phyloP scores from a whole-genome alignment of 768 basidiomycete genomes.

The Calocybe indica region DNA sequence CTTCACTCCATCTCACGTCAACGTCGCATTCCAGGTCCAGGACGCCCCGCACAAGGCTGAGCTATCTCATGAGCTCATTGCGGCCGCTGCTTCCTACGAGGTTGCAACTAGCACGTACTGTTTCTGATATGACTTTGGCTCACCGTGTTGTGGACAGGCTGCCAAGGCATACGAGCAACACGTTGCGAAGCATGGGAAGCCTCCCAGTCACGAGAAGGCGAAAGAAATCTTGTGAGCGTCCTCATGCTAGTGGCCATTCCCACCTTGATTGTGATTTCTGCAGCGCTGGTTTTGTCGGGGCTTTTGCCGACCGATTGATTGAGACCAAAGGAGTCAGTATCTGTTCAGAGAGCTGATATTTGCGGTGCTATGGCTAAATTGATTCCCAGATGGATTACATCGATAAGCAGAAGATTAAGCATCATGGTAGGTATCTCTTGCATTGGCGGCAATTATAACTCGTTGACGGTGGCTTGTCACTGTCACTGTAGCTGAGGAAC shows the following conservation, averaged over 20 bases:
- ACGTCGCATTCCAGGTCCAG: slow-evolving; percentile 26
- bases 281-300: slow-evolving; percentile 50
- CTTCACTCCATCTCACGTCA: neutral
- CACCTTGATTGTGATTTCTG: neutral
- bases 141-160: slow-evolving; percentile 33
- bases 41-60: slow-evolving; percentile 50
- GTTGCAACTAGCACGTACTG: slow-evolving; percentile 17
- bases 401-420: slow-evolving; percentile 21
- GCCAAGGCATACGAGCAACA: slow-evolving; percentile 61
- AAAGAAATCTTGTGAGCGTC: slow-evolving; percentile 45
- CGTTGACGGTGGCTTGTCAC: too few species aligned
- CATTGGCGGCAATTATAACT: too few species aligned
- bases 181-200: slow-evolving; percentile 38
- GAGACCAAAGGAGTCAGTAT: slow-evolving; percentile 47
- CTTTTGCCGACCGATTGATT: slow-evolving; percentile 43
- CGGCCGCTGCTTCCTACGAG: slow-evolving; percentile 62
- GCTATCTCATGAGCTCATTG: slow-evolving; percentile 62
- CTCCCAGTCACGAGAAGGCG: slow-evolving; percentile 42
- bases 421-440: slow-evolving; percentile 15
- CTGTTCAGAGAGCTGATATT: neutral
- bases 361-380: slow-evolving; percentile 16
- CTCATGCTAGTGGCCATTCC: neutral
- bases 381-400: slow-evolving; percentile 20
- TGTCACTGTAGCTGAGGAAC: too few species aligned
- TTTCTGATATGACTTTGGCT: neutral